phyloP scores from a whole-genome alignment of 2,329 filamentous ascomycete species.

The Dendryphion nanum region DNA sequence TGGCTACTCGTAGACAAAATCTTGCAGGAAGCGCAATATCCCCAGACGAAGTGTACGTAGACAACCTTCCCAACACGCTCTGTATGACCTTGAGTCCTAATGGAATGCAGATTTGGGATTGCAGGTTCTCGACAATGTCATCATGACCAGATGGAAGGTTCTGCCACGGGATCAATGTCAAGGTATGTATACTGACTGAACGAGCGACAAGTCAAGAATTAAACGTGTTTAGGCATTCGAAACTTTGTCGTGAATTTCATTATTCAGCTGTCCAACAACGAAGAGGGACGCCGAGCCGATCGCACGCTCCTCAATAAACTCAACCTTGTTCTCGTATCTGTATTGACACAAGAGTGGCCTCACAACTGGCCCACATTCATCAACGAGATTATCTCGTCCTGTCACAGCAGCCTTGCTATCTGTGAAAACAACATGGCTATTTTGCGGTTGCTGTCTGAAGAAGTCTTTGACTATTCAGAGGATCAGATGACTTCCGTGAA shows the following conservation, averaged over 20 bases:
- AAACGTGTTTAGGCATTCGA: constrained; percentile 70
- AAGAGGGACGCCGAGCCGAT: constrained; percentile 81
- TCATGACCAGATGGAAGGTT: constrained; percentile 98
- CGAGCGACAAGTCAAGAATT: constrained; percentile 2
- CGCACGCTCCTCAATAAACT: constrained; percentile 95
- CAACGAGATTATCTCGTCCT: constrained; percentile 97
- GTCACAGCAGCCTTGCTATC: constrained; percentile 90
- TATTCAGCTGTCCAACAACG: constrained; percentile 85
- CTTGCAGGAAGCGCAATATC: constrained; percentile 85
- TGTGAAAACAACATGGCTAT: constrained; percentile 99
- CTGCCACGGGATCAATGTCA: constrained; percentile 93
- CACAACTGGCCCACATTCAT: constrained; percentile 99
- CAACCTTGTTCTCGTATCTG: constrained; percentile 94
- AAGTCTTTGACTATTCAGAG: constrained; percentile 98
- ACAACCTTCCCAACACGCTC: constrained; percentile 9
- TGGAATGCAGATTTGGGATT: constrained; percentile 72
- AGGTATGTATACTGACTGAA: constrained; percentile 52
- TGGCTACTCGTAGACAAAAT: constrained; percentile 98
- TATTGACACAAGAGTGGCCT: constrained; percentile 99
- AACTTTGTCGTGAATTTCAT: constrained; percentile 99
- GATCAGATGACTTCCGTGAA: constrained; percentile 99
- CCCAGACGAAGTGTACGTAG: constrained; percentile 88
- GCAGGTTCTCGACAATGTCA: constrained; percentile 96
- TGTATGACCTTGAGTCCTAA: constrained; percentile 33
- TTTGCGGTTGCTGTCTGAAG: constrained; percentile 88